Percentiles rank a stretch among this genome's conserved stretches.
phyloP scores from a whole-genome alignment of 495 filamentous ascomycete genomes.

The Cudoniella acicularis region DNA sequence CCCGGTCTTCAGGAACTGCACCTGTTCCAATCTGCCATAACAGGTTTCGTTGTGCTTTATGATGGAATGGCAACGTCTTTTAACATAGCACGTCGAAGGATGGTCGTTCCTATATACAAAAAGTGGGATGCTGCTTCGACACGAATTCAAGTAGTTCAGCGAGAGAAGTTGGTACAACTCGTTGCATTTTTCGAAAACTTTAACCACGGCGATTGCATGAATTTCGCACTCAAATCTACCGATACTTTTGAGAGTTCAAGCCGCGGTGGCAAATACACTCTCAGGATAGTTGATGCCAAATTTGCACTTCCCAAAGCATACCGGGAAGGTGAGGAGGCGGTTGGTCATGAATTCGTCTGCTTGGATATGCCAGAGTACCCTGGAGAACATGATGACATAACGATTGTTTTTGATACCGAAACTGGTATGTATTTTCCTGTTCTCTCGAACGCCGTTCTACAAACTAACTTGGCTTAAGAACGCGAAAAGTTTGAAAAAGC shows the following conservation, averaged over 20 bases:
- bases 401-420: conserved; percentile 75
- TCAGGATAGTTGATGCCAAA: conserved; percentile 83
- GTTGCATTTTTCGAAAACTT: conserved; percentile 83
- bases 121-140: conserved; percentile 77
- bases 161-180: conserved; percentile 67
- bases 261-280: conserved; percentile 60
- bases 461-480: conserved; percentile 18
- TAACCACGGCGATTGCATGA: conserved; percentile 79
- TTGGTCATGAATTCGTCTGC: conserved; percentile 66
- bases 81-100: conserved; percentile 76
- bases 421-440: conserved; percentile 54
- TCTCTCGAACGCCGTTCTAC: background rate
- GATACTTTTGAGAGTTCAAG: conserved; percentile 73
- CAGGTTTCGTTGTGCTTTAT: conserved; percentile 71
- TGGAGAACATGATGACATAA: conserved; percentile 85
- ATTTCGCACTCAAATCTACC: conserved; percentile 74
- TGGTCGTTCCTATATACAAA: conserved; percentile 87
- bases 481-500: conserved; percentile 18
- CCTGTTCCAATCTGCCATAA: conserved; percentile 69
- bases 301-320: conserved; percentile 66
- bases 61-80: conserved; percentile 71
- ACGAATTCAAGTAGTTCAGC: conserved; percentile 73
- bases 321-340: conserved; percentile 22
- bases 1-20: conserved; percentile 60
- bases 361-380: conserved; percentile 84